Evolutionary conservation across 2,329 filamentous ascomycete genomes (phyloP).

Genomic region (Colletotrichum liriopes): DNA sequence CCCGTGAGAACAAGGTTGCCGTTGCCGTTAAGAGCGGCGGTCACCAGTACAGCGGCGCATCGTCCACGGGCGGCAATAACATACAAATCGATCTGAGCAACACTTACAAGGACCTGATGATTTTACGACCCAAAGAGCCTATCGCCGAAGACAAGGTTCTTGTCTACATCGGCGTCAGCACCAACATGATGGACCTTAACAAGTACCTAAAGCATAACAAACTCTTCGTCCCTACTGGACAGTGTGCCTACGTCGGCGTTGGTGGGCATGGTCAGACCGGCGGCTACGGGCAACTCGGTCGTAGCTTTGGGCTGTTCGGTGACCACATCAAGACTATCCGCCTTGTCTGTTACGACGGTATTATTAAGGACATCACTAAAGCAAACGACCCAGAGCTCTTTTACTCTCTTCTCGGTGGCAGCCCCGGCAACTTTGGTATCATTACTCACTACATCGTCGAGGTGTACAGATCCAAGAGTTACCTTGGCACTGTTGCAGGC

Average conservation of each 20-base stretch:
- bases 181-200: constrained; percentile 59
- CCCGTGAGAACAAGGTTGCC: constrained; percentile 56
- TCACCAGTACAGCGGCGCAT: constrained; percentile 66
- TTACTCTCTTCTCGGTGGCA: constrained; percentile 72
- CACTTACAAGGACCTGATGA: constrained; percentile 55
- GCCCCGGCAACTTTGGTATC: constrained; percentile 71
- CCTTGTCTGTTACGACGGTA: constrained; percentile 63
- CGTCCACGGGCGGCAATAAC: constrained; percentile 59
- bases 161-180: constrained; percentile 59
- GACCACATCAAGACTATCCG: constrained; percentile 67
- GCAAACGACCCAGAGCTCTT: constrained; percentile 69
- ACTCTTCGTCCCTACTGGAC: constrained; percentile 62
- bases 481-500: constrained; percentile 18
- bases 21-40: constrained; percentile 64
- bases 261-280: constrained; percentile 65
- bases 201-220: constrained; percentile 57
- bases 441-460: constrained; percentile 68
- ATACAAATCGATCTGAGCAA: constrained; percentile 63
- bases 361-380: constrained; percentile 62
- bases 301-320: constrained; percentile 67
- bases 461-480: constrained; percentile 50
- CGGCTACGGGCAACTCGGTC: constrained; percentile 63
- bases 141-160: constrained; percentile 53
- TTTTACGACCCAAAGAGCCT: constrained; percentile 49
- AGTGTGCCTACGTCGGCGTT: constrained; percentile 61